Conservation (phyloP, 345 rosid species). For the Citrus inodora region DNA sequence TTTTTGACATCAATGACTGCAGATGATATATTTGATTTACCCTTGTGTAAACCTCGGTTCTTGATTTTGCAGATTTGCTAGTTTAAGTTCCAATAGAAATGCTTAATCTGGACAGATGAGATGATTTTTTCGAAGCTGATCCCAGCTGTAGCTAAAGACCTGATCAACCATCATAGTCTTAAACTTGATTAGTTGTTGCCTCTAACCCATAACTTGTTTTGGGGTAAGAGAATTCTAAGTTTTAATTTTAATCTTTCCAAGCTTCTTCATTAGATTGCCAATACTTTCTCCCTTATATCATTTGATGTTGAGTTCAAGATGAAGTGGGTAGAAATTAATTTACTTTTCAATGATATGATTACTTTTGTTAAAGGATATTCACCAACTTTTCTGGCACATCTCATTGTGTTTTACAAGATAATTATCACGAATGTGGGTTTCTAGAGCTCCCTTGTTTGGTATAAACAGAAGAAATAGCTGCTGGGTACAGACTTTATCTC, state of each 20-base stretch:
- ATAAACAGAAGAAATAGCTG: not conserved
- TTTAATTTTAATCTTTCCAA: too few species aligned
- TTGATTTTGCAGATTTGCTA: not conserved
- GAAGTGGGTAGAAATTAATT: not conserved
- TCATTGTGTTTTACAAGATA: not conserved
- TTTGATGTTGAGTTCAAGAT: not conserved
- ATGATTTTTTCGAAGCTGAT: not conserved
- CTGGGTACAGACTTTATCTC: not conserved
- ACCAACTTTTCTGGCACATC: not conserved
- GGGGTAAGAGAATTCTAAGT: not conserved
- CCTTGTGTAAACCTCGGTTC: not conserved
- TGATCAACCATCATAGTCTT: not conserved
- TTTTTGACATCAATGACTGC: not conserved
- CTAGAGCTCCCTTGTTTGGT: not conserved
- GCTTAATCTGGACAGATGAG: not conserved
- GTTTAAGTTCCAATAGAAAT: not conserved
- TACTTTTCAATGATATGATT: not conserved
- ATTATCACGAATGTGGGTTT: not conserved
- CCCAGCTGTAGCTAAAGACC: not conserved
- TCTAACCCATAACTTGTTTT: not conserved
- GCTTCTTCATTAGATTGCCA: not conserved
- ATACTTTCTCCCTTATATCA: not conserved
- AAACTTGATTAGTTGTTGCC: not conserved
- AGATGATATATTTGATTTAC: not conserved
- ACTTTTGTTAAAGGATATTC: not conserved